Conservation (phyloP, 495 filamentous ascomycete genomes). For the Cryomyces antarcticus region DNA sequence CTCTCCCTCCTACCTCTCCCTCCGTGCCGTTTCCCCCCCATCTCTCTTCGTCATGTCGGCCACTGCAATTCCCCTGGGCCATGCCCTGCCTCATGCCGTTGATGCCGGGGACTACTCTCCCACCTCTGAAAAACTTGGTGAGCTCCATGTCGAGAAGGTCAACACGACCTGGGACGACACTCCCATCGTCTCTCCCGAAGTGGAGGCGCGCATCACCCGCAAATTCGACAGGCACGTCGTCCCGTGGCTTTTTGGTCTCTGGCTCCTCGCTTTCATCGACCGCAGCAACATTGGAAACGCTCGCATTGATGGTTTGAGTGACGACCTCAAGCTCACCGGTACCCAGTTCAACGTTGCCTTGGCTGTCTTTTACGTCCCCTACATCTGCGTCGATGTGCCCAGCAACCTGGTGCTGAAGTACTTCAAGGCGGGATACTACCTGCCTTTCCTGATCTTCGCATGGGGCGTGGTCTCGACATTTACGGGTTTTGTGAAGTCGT, state of each 20-base stretch:
- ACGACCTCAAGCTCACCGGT: constrained; percentile 22
- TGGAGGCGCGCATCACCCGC: constrained; percentile 16
- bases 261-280: constrained; percentile 33
- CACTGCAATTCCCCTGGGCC: too few relatives aligned
- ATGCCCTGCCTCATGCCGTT: too few relatives aligned
- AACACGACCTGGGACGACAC: not conserved
- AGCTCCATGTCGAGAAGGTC: not conserved
- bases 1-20: too few relatives aligned
- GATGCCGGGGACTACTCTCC: too few relatives aligned
- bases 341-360: constrained; percentile 26
- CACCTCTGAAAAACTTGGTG: too few relatives aligned
- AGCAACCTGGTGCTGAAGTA: constrained; percentile 22
- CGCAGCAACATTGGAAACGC: constrained; percentile 31
- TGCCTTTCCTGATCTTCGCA: constrained; percentile 12
- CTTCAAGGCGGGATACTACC: constrained; percentile 16
- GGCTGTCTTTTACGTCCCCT: constrained; percentile 29
- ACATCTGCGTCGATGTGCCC: constrained; percentile 29
- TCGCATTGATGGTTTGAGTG: constrained; percentile 23
- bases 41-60: too few relatives aligned
- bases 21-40: too few relatives aligned
- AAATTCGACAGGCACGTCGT: constrained; percentile 23
- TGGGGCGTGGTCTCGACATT: constrained; percentile 35
- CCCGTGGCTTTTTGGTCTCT: constrained; percentile 30
- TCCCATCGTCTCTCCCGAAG: constrained; percentile 4
- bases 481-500: constrained; percentile 27